Base-by-base conservation (phyloP, 1,284 basidiomycete species). In the Fomitopsis schrenkii region DNA sequence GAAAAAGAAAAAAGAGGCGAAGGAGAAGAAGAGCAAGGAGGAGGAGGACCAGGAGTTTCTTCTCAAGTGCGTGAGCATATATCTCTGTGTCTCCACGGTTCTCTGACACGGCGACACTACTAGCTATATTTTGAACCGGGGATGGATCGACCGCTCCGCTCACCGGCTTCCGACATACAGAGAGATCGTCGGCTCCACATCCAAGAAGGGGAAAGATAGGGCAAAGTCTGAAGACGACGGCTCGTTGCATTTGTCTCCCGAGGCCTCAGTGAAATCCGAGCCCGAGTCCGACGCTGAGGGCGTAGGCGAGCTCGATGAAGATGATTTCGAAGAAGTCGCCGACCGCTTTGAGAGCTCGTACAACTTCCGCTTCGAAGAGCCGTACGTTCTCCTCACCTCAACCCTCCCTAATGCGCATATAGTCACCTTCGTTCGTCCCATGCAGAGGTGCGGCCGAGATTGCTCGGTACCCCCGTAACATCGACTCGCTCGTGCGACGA, bases 281-380 rank as follows among this genome's bases (percentile, higher is more conserved):
- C 66, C 60, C 9, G 70, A 54, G 9, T 38, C 4, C 36, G 71
- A 72, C 41, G 76, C 77, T 12, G 77, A 75, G n/a, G 72, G 74
- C 12, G 75, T 79, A 30, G 77, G 76, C 8, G 72, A 72, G 53
- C 75, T 82, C n/a, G 80, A 82, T 33, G 80, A 82, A 2, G 77
- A 83, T 15, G 81, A 87, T n/a, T 91, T 91, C 63, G 90, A 91
- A 48, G 87, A 91, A 15, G 77, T 84, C 55, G 86, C 82, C 0
- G 90, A 93, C 30, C 81, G 81, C 33, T 93, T 91, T 65, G 91
- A 93, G 73, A 84, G 83, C 17, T 89, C 90, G n/a, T 97, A 96
- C 76, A 97, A 97, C 72, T 95, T 95, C 79, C 87, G 95, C 58
- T 97, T 93, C 72, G 94, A 98, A 74, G 95, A 98, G 75, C 91